Conservation (phyloP, 202 grass and related monocot genomes). For the Eragrostis tef region DNA sequence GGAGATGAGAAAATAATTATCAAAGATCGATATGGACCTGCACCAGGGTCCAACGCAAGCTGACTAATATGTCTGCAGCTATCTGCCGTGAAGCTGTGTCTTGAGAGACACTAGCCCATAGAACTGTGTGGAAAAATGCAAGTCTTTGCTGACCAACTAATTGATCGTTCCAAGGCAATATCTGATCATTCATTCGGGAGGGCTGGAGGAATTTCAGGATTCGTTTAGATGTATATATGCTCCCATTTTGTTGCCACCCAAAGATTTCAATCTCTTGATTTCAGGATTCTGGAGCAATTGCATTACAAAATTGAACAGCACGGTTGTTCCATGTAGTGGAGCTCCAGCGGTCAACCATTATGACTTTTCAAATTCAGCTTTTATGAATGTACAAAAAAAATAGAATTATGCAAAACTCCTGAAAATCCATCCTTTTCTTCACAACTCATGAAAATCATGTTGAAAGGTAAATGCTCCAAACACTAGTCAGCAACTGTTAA, state of each 20-base stretch:
- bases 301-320: too few relatives aligned
- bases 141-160: not conserved
- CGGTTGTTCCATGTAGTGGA: too few relatives aligned
- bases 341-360: too few relatives aligned
- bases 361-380: too few relatives aligned
- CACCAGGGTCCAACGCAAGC: slow-evolving; percentile 18
- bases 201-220: not conserved
- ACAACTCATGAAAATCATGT: too few relatives aligned
- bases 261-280: not conserved
- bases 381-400: too few relatives aligned
- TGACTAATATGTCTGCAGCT: not conserved
- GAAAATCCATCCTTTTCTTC: too few relatives aligned
- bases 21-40: slow-evolving; percentile 15
- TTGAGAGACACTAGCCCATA: slow-evolving; percentile 10
- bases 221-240: not conserved
- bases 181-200: not conserved
- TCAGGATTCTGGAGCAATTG: too few relatives aligned
- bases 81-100: slow-evolving; percentile 20
- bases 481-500: too few relatives aligned
- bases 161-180: not conserved
- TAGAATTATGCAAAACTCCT: too few relatives aligned
- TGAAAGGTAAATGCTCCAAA: too few relatives aligned
- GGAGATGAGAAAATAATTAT: not conserved
- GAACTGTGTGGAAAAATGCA: slow-evolving; percentile 1
- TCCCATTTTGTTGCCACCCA: not conserved